A percentile compares a stretch with the other conserved stretches of the same genome.
These are phyloP conservation scores for Phyllosticta citribraziliensis DNA, from an alignment of 2,329 filamentous ascomycete species.

Conservation along the genomic window DNA sequence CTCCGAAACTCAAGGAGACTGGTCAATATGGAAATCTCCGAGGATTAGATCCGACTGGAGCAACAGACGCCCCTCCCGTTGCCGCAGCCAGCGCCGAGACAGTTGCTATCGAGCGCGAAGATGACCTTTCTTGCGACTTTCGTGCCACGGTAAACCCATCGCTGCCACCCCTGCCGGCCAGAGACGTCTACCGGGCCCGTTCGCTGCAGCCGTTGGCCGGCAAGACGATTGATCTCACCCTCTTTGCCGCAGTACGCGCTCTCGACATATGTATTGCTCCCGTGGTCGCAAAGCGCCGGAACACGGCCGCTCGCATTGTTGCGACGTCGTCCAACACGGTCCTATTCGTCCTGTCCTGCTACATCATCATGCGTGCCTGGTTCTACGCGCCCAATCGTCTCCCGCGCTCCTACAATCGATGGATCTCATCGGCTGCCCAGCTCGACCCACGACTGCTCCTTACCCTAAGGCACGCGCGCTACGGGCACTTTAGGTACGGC, in stretches of 20 bases:
- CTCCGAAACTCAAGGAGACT: not conserved
- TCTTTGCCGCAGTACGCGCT: constrained; percentile 67
- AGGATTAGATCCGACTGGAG: not conserved
- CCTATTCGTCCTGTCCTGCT: constrained; percentile 62
- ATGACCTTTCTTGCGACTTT: not conserved
- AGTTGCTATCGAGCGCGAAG: not conserved
- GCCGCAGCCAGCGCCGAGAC: not conserved
- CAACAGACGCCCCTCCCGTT: not conserved
- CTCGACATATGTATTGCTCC: constrained; percentile 57
- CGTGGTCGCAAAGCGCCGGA: constrained; percentile 14
- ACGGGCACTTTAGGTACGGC: constrained; percentile 59
- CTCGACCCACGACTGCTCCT: constrained; percentile 67
- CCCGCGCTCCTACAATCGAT: constrained; percentile 65
- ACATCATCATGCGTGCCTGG: constrained; percentile 82
- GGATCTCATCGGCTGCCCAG: constrained; percentile 69
- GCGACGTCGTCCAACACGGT: constrained; percentile 34
- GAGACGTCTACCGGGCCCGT: not conserved
- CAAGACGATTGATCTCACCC: constrained; percentile 68
- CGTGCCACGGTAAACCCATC: not conserved
- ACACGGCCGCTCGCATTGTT: constrained; percentile 43
- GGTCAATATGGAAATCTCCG: not conserved
- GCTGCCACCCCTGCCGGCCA: not conserved
- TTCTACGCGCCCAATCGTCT: constrained; percentile 65
- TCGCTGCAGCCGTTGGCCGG: constrained; percentile 43
- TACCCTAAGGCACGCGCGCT: constrained; percentile 57